These are phyloP conservation scores for Kwoniella bestiolae DNA, from an alignment of 768 basidiomycete species.

Conservation along the genomic window DNA sequence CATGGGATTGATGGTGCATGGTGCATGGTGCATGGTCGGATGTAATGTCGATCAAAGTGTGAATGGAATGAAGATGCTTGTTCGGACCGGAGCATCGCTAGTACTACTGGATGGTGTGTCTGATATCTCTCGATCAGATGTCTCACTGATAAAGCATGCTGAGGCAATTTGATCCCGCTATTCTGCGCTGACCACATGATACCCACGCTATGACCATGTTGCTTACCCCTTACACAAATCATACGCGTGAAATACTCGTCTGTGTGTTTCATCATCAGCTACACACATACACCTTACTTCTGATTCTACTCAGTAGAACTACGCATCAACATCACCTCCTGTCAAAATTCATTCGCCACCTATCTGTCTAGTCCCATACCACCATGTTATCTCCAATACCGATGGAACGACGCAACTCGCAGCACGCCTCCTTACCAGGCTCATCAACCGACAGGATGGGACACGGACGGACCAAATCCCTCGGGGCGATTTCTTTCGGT, in stretches of 20 bases:
- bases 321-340: neutral
- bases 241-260: constrained; percentile 1
- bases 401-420: constrained; percentile 21
- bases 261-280: neutral
- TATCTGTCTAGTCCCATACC: neutral
- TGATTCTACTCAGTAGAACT: neutral
- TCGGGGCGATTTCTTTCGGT: constrained; percentile 18
- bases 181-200: neutral
- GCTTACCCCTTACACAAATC: neutral
- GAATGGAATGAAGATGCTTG: neutral
- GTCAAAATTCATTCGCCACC: too few species aligned
- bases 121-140: neutral
- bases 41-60: neutral
- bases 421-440: constrained; percentile 16
- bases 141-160: neutral
- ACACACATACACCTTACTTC: too few species aligned
- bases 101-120: neutral
- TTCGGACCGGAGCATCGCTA: too few species aligned
- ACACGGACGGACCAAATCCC: constrained; percentile 20
- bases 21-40: too few species aligned
- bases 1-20: neutral
- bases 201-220: neutral
- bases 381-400: constrained; percentile 22
- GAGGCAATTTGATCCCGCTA: neutral
- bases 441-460: constrained; percentile 17